A percentile compares a stretch with the other conserved stretches of the same genome.
Conservation (phyloP, 2,329 filamentous ascomycete species). For the Parastagonospora avenae region DNA sequence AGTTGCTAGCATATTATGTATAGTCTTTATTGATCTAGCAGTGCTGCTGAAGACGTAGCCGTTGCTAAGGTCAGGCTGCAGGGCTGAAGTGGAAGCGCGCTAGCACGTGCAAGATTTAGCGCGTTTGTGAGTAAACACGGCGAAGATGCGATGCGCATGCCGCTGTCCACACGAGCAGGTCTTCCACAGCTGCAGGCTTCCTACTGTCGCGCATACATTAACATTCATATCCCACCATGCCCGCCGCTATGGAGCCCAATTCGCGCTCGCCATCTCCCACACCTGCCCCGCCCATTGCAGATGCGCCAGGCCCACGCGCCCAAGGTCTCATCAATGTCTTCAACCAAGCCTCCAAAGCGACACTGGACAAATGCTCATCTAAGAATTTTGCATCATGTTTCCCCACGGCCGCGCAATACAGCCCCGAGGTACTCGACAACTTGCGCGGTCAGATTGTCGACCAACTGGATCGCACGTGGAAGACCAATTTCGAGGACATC, state of each 20-base stretch:
- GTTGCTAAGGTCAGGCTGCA: background rate
- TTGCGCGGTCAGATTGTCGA: constrained; percentile 64
- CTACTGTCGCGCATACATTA: background rate
- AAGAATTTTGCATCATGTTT: constrained; percentile 68
- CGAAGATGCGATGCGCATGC: background rate
- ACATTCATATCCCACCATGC: constrained; percentile 30
- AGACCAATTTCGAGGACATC: constrained; percentile 65
- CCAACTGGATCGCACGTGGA: constrained; percentile 62
- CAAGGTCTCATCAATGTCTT: constrained; percentile 65
- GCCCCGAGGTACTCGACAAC: constrained; percentile 60
- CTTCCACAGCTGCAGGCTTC: background rate
- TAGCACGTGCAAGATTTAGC: constrained; percentile 20
- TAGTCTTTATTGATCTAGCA: no score
- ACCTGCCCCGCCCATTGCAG: constrained; percentile 58
- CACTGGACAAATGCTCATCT: constrained; percentile 65
- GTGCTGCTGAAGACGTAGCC: no score
- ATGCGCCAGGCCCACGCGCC: constrained; percentile 64
- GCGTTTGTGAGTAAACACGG: constrained; percentile 20
- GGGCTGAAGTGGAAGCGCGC: constrained; percentile 1
- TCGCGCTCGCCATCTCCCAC: constrained; percentile 57
- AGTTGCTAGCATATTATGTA: no score
- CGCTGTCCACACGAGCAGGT: background rate
- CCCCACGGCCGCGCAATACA: constrained; percentile 64
- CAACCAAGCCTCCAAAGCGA: constrained; percentile 62
- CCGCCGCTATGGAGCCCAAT: constrained; percentile 31